Conservation (phyloP, 2,329 filamentous ascomycete genomes). For the Chrysoporthe deuterocubensis region DNA sequence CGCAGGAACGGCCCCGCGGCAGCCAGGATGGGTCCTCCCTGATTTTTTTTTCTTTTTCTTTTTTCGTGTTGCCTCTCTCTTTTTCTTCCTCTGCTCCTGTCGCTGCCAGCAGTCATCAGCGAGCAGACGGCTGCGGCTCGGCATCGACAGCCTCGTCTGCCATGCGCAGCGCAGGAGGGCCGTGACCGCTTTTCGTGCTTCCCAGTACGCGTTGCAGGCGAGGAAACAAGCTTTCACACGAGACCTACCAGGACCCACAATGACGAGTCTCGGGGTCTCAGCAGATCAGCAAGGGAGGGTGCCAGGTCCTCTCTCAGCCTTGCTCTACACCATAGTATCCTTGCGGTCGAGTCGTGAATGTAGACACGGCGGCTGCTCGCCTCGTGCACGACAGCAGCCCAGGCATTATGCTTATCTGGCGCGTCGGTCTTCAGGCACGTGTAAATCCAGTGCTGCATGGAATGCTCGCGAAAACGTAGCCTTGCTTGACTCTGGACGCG, state of each 20-base stretch:
- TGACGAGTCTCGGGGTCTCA: constrained; percentile 9
- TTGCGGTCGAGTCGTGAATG: background rate
- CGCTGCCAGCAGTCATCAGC: no score
- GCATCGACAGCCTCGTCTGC: no score
- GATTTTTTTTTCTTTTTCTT: background rate
- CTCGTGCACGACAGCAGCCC: background rate
- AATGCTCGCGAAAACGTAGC: background rate
- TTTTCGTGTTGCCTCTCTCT: background rate
- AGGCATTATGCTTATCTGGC: background rate
- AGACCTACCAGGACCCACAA: constrained; percentile 7
- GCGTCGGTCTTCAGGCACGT: background rate
- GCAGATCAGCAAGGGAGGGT: constrained; percentile 5
- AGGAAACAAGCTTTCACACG: background rate
- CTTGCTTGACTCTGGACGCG: background rate
- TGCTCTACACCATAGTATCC: background rate
- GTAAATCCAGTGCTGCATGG: background rate
- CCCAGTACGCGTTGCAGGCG: background rate
- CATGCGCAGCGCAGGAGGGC: no score
- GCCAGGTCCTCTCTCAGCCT: background rate
- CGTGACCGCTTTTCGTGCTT: no score
- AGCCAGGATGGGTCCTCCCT: constrained; percentile 6
- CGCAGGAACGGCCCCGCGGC: constrained; percentile 13
- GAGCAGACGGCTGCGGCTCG: no score
- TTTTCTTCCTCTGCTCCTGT: background rate
- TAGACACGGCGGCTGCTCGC: background rate